phyloP scores from a whole-genome alignment of 768 basidiomycete genomes.

The Pleurotus cornucopiae region DNA sequence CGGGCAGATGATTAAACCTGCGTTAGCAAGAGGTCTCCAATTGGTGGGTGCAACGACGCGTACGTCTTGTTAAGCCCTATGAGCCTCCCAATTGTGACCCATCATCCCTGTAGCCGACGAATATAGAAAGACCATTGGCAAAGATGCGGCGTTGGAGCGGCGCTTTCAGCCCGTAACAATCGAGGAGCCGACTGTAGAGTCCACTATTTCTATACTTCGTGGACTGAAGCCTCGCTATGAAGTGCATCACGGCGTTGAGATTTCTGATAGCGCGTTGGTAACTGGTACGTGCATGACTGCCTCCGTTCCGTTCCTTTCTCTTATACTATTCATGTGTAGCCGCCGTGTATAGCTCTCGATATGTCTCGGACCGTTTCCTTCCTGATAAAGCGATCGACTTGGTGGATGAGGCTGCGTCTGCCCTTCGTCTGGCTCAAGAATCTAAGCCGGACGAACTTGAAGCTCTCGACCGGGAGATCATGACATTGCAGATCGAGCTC shows the following conservation, averaged over 20 bases:
- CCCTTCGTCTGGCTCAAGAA: slow-evolving; percentile 84
- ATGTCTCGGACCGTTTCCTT: slow-evolving; percentile 82
- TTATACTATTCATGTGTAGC: slow-evolving; percentile 34
- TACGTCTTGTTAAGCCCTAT: slow-evolving; percentile 28
- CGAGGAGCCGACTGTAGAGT: slow-evolving; percentile 83
- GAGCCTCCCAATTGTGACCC: not conserved
- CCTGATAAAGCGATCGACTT: slow-evolving; percentile 93
- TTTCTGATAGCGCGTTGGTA: slow-evolving; percentile 83
- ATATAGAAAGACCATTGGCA: slow-evolving; percentile 87
- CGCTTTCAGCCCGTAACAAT: slow-evolving; percentile 89
- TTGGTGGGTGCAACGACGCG: slow-evolving; percentile 90
- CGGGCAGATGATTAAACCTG: slow-evolving; percentile 91
- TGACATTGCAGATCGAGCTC: slow-evolving; percentile 85
- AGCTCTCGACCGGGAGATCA: slow-evolving; percentile 73
- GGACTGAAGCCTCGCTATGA: slow-evolving; percentile 84
- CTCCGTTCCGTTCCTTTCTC: not conserved
- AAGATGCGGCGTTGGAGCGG: slow-evolving; percentile 87
- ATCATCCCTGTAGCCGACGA: slow-evolving; percentile 57
- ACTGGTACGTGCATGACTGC: slow-evolving; percentile 48
- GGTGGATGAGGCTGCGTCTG: slow-evolving; percentile 89
- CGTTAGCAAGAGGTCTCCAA: slow-evolving; percentile 81
- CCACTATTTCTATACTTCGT: slow-evolving; percentile 82
- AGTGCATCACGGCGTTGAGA: slow-evolving; percentile 91
- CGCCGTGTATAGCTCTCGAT: slow-evolving; percentile 79
- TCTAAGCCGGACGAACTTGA: slow-evolving; percentile 86